Evolutionary conservation across 768 basidiomycete genomes (phyloP).

Genomic region (Filobasidium wieringae): DNA sequence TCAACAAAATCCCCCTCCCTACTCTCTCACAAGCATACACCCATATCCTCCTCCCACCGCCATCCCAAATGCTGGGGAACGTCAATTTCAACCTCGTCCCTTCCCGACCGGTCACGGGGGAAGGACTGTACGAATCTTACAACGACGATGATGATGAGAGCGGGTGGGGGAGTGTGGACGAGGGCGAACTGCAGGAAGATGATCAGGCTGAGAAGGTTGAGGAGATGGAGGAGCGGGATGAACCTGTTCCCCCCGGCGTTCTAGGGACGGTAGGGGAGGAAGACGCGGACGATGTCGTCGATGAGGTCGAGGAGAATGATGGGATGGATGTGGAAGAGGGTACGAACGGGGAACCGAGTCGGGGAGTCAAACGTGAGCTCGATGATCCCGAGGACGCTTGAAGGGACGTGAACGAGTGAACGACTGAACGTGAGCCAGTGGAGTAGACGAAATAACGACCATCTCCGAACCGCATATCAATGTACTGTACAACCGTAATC

Average conservation of each 20-base stretch:
- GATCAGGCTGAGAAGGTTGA: constrained; percentile 14
- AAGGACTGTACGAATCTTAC: not conserved
- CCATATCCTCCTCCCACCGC: constrained; percentile 39
- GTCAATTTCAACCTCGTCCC: constrained; percentile 41
- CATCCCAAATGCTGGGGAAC: constrained; percentile 38
- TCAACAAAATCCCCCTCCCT: constrained; percentile 41
- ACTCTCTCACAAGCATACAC: constrained; percentile 41
- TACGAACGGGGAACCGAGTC: not conserved
- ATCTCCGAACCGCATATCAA: too few species aligned
- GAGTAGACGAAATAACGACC: too few species aligned
- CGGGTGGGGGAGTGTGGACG: constrained; percentile 10
- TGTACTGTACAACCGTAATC: too few species aligned
- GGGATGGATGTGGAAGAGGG: not conserved
- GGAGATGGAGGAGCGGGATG: constrained; percentile 5
- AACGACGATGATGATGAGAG: constrained; percentile 17
- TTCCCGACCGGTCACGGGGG: constrained; percentile 4
- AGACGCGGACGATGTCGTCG: constrained; percentile 33
- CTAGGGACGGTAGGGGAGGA: constrained; percentile 17
- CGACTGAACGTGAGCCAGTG: too few species aligned
- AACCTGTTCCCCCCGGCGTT: too few species aligned
- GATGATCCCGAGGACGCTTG: not conserved
- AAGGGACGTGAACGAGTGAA: too few species aligned
- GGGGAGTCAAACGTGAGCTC: not conserved
- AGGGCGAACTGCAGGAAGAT: constrained; percentile 11
- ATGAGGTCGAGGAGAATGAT: constrained; percentile 9